Evolutionary conservation across 2,329 filamentous ascomycete genomes (phyloP).

Genomic region (Aureobasidium zeae): DNA sequence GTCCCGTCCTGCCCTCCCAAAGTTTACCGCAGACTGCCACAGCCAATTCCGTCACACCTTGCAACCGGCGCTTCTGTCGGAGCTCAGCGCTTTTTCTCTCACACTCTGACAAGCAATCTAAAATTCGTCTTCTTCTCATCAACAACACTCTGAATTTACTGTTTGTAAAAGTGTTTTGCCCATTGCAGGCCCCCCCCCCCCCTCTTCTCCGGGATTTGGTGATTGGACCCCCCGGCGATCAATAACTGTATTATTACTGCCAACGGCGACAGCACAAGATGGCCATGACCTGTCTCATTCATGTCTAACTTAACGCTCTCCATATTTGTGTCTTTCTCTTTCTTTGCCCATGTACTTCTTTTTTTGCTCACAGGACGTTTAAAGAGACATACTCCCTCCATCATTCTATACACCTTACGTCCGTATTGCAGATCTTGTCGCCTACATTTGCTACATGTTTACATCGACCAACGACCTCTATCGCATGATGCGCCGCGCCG

Average conservation of each 20-base stretch:
- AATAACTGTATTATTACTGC: constrained; percentile 12
- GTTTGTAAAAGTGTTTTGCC: too few species aligned
- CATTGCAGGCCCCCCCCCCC: too few species aligned
- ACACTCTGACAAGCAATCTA: not conserved
- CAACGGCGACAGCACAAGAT: constrained; percentile 11
- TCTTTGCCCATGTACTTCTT: not conserved
- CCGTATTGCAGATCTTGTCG: constrained; percentile 4
- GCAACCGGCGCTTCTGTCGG: constrained; percentile 10
- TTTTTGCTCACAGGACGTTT: constrained; percentile 5
- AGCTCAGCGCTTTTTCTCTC: constrained; percentile 2
- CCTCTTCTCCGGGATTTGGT: not conserved
- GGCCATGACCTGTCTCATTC: constrained; percentile 10
- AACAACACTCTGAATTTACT: constrained; percentile 1
- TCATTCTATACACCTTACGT: constrained; percentile 2
- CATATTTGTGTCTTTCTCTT: not conserved
- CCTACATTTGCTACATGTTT: too few species aligned
- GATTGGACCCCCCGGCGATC: constrained; percentile 9
- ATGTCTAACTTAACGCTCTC: constrained; percentile 6
- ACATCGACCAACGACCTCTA: too few species aligned
- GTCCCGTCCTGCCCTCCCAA: too few species aligned
- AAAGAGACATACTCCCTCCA: not conserved
- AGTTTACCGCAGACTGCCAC: too few species aligned
- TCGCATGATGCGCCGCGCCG: too few species aligned
- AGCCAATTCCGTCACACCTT: constrained; percentile 6
- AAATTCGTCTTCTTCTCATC: not conserved